Base-by-base conservation (phyloP, 2,329 filamentous ascomycete genomes). In the Fusarium agapanthi region DNA sequence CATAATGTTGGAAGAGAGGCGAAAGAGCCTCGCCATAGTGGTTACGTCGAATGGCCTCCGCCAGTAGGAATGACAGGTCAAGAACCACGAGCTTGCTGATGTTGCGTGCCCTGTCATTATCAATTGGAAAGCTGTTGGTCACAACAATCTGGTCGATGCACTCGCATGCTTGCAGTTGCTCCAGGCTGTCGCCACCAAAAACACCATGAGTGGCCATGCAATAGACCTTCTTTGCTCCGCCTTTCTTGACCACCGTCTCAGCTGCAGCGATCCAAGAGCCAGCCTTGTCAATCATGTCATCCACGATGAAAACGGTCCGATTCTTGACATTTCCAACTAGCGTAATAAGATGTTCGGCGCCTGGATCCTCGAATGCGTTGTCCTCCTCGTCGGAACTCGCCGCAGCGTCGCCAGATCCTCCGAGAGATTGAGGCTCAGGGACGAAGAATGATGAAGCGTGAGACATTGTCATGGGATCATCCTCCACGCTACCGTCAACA, bases 241-340 rank as follows among this genome's bases (percentile, higher is more conserved):
- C 97, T 72, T 93, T 90, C 86, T 98, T 98, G 59, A 97, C 93
- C 5, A 97, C 95, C 3, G 95, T 97, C 85, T 99, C 96, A 18
- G 96, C 96, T 12, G 96, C 96, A 11, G 95, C 95, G 75, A 99
- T 97, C 96, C 96, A 99, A 12, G 94, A 97, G 20, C 93, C 94
- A 15, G 95, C 91, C 84, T 97, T 98, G 84, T 99, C 96, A 79
- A 99, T 98, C 93, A 99, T 98, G 81, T 99, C 96, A 81, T 99
- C 96, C 55, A 99, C 93, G 69, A 99, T 95, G 80, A 99, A 92
- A 60, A 98, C 96, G 0, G 94, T 92, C 65, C 94, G 90, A 79
- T 94, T 91, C 79, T 91, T 92, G 67, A 99, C 96, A 77, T 98
- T 94, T 68, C 96, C 96, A 20, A 99, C 96, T n/a, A 99, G 87